Evolutionary conservation across 169 alveolate species (phyloP), one percentile per base, ranked within the genome.

Genomic region (Blepharisma undulans): DNA sequence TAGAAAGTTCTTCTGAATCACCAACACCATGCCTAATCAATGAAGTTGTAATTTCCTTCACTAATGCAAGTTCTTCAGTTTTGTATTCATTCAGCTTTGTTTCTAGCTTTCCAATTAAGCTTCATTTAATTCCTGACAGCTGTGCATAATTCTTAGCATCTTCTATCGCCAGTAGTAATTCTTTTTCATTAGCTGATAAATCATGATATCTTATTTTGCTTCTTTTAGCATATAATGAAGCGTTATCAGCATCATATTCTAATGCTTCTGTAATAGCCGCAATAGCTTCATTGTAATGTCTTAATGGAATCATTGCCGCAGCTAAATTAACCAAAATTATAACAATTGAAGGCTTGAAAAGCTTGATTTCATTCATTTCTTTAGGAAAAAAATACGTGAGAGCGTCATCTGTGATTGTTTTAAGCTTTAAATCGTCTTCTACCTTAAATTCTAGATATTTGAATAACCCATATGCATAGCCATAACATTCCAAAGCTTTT

Each of bases 401-500:
- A 0, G 25, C 30, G 10, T 36, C 22, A 10, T 82, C 89, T 10
- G 14, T 48, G 7, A 48, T 48, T 48, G 66, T 48, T 48, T 48
- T 48, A 18, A 48, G 14, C 14, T 78, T 22, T 4, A 29, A 14
- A 61, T 22, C 34, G 6, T 82, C 36, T 82, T 34, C 76, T 0
- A 16, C n/a, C 18, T 48, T 34, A 59, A 48, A 21, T 60, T 82
- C 89, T 16, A 82, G 77, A 30, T 36, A 82, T 30, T 82, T 82
- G 8, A 34, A 59, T 7, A 30, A 7, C 0, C 89, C 89, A 82
- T 82, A 82, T 16, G 74, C 89, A 0, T 82, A 19, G 16, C 36
- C 89, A n/a, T 82, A 82, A 30, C 89, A 82, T 22, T 82, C 89
- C 10, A 48, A 30, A 6, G 89, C 89, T 82, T 30, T 82, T 32